phyloP scores from a whole-genome alignment of 305 asterid genomes.

The Ilex paraguariensis region DNA sequence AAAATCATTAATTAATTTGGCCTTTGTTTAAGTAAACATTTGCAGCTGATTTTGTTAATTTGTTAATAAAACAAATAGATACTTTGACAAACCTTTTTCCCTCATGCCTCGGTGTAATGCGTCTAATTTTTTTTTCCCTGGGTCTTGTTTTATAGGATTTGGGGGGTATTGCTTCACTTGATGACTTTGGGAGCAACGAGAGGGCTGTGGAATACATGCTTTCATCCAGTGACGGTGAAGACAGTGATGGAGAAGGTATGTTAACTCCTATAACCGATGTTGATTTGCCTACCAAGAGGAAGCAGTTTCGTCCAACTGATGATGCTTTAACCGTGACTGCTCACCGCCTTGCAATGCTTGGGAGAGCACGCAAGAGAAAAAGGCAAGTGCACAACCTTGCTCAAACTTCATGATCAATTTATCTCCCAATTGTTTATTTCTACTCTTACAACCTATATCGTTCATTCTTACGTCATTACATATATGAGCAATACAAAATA shows the following conservation, averaged over 20 bases:
- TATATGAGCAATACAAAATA: no score
- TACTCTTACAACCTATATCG: no score
- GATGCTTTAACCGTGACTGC: conserved; percentile 63
- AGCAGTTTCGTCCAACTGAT: conserved; percentile 37
- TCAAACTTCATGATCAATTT: neutral
- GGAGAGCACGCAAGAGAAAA: conserved; percentile 53
- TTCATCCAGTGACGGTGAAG: conserved; percentile 84
- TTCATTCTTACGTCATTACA: no score
- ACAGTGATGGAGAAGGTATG: conserved; percentile 65
- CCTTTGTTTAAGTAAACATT: no score
- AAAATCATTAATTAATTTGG: neutral
- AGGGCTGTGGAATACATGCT: conserved; percentile 31
- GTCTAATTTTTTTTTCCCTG: conserved; percentile 3
- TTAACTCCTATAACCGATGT: conserved; percentile 75
- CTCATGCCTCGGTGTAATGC: conserved; percentile 1
- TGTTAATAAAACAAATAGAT: neutral
- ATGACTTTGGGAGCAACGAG: conserved; percentile 55
- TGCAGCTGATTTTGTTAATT: neutral
- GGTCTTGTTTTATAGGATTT: conserved; percentile 37
- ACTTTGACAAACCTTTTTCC: neutral
- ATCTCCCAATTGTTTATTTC: no score
- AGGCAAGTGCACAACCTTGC: conserved; percentile 31
- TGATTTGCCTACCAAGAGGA: conserved; percentile 70
- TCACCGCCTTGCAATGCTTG: conserved; percentile 57
- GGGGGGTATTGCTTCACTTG: conserved; percentile 35